These are phyloP conservation scores for Lentinus tigrinus DNA, from an alignment of 768 basidiomycete species.

Conservation along the genomic window DNA sequence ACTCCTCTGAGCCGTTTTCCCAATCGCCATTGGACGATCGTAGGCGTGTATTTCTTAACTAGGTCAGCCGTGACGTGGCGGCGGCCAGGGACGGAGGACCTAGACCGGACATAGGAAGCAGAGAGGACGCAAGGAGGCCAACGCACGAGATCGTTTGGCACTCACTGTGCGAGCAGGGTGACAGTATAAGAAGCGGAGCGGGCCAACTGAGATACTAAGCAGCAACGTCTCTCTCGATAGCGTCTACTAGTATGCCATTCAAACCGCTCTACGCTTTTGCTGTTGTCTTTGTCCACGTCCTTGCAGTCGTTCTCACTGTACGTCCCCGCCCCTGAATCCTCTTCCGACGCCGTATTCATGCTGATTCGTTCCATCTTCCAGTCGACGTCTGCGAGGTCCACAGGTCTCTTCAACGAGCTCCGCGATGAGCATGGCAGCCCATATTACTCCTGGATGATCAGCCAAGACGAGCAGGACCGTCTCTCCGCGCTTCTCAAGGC, in stretches of 20 bases:
- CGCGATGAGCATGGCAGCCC: neutral
- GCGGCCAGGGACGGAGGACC: too few relatives aligned
- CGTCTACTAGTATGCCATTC: neutral
- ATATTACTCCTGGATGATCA: neutral
- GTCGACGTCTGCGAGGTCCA: neutral
- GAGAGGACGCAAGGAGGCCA: too few relatives aligned
- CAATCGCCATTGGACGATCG: too few relatives aligned
- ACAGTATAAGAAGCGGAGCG: too few relatives aligned
- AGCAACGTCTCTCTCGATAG: neutral
- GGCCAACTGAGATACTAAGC: neutral
- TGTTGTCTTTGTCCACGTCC: neutral
- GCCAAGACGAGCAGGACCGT: constrained; percentile 6
- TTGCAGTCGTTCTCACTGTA: neutral
- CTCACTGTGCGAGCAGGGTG: too few relatives aligned
- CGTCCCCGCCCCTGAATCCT: neutral
- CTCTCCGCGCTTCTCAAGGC: constrained; percentile 5
- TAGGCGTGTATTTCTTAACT: too few relatives aligned
- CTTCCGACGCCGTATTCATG: neutral
- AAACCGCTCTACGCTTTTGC: neutral
- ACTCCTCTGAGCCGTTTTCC: too few relatives aligned
- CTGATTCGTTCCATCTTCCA: neutral
- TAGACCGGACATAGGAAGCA: too few relatives aligned
- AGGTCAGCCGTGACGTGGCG: too few relatives aligned
- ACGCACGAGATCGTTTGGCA: too few relatives aligned
- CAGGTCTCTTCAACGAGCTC: neutral